Conservation (phyloP, 1,284 basidiomycete genomes). For the Heterobasidion annosum region DNA sequence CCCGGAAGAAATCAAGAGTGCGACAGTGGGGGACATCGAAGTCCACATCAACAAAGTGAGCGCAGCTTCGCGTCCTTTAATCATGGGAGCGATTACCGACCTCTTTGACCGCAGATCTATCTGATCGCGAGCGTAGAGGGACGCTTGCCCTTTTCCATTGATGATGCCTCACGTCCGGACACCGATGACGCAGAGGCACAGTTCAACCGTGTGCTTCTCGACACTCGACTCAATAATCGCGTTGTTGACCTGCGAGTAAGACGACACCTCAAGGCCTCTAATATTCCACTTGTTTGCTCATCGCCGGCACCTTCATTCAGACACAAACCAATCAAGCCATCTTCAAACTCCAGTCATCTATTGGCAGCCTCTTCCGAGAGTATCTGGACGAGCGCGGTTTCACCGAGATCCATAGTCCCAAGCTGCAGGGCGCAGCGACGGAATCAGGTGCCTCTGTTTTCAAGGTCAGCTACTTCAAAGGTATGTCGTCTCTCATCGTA, state of each 20-base stretch:
- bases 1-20: conserved; percentile 86
- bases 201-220: conserved; percentile 72
- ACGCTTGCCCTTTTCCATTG: conserved; percentile 84
- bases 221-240: conserved; percentile 93
- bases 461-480: conserved; percentile 98
- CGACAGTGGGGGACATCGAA: conserved; percentile 84
- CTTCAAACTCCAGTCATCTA: conserved; percentile 86
- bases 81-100: background rate
- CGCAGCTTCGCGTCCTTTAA: background rate
- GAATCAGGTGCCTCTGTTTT: conserved; percentile 97
- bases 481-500: conserved; percentile 26
- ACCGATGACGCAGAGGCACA: conserved; percentile 65
- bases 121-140: conserved; percentile 73
- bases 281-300: background rate
- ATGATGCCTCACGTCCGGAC: conserved; percentile 87
- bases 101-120: conserved; percentile 53
- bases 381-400: conserved; percentile 75
- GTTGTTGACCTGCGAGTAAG: conserved; percentile 87
- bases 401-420: conserved; percentile 95
- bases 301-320: conserved; percentile 24
- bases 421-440: conserved; percentile 94
- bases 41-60: conserved; percentile 77
- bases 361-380: conserved; percentile 85
- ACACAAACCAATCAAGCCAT: conserved; percentile 96
- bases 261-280: conserved; percentile 4